Evolutionary conservation across 1,284 basidiomycete genomes (phyloP).

Genomic region (Cutaneotrichosporon mucoides): DNA sequence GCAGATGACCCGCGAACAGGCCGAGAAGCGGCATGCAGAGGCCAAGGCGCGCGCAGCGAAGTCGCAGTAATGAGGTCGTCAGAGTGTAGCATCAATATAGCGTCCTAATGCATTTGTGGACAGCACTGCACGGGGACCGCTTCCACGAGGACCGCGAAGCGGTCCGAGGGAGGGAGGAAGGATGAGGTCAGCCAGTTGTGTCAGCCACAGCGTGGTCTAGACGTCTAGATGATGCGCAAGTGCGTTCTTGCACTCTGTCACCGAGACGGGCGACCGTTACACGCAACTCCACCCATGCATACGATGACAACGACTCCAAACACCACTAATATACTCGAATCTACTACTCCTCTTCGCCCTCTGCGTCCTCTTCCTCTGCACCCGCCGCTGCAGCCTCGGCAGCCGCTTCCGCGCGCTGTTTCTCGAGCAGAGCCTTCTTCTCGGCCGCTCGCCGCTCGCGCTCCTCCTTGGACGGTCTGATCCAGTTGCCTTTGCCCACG

Average conservation of each 20-base stretch:
- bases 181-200: too few species aligned
- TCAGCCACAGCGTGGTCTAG: too few species aligned
- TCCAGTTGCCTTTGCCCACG: conserved; percentile 48
- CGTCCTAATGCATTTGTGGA: neutral
- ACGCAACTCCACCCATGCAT: neutral
- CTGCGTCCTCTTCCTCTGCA: conserved; percentile 29
- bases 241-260: too few species aligned
- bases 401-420: conserved; percentile 4
- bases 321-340: neutral
- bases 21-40: conserved; percentile 15
- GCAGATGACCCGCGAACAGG: conserved; percentile 45
- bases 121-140: neutral
- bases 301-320: conserved; percentile 1
- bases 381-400: conserved; percentile 15
- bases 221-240: too few species aligned
- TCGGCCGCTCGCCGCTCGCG: conserved; percentile 29
- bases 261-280: too few species aligned
- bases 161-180: too few species aligned
- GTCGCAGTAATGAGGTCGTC: conserved; percentile 5
- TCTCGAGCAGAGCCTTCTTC: conserved; percentile 29
- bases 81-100: neutral
- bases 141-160: neutral
- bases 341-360: conserved; percentile 28
- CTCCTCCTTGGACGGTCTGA: conserved; percentile 45
- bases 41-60: conserved; percentile 2